These are phyloP conservation scores for Rhodotorula paludigena DNA, from an alignment of 768 basidiomycete species.

Conservation along the genomic window DNA sequence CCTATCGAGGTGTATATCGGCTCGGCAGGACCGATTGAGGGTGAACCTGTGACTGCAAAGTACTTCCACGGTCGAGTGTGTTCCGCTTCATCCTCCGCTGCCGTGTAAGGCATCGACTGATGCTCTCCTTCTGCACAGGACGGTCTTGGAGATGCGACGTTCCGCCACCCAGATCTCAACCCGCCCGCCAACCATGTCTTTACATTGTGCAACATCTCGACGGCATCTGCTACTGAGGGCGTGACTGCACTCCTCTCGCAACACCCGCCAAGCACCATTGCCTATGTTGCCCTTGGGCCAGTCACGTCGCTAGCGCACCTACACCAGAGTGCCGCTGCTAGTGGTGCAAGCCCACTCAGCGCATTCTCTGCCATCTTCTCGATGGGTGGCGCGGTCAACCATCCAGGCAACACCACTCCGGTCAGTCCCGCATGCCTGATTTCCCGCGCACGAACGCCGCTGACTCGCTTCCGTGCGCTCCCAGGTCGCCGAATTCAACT, in stretches of 20 bases:
- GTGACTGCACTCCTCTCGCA: constrained; percentile 56
- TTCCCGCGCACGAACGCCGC: background rate
- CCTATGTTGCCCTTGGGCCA: constrained; percentile 70
- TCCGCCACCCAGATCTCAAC: constrained; percentile 42
- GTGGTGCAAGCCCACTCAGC: background rate
- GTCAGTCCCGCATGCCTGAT: background rate
- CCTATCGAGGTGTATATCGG: constrained; percentile 67
- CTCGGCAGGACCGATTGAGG: constrained; percentile 62
- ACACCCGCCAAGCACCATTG: constrained; percentile 56
- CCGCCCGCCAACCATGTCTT: constrained; percentile 15
- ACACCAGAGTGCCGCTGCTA: background rate
- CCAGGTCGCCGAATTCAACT: constrained; percentile 75
- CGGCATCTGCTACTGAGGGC: constrained; percentile 33
- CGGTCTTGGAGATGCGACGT: constrained; percentile 42
- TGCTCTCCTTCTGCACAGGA: constrained; percentile 36
- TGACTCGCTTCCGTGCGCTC: background rate
- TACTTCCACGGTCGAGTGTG: constrained; percentile 76
- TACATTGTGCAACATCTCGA: constrained; percentile 15
- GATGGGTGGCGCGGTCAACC: constrained; percentile 92
- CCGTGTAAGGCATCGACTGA: background rate
- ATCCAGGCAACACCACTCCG: constrained; percentile 72
- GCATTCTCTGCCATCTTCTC: constrained; percentile 63
- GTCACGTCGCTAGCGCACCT: constrained; percentile 67
- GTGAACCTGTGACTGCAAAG: constrained; percentile 66
- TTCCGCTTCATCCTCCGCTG: background rate